A percentile compares a stretch with the other conserved stretches of the same genome.
These are phyloP conservation scores for Trichosanthes truncata DNA, from an alignment of 306 rosid species.

Conservation along the genomic window DNA sequence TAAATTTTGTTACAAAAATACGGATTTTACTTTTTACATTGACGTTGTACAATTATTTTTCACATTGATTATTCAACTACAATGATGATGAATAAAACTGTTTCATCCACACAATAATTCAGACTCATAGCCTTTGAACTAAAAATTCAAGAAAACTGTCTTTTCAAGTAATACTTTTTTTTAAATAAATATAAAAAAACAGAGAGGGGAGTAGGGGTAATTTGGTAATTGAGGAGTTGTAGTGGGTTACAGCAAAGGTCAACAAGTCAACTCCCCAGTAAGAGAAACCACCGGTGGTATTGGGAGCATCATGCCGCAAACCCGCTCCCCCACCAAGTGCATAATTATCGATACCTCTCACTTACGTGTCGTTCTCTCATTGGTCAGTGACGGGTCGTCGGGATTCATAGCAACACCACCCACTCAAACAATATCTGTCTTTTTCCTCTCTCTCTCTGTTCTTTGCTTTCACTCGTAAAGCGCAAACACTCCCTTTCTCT, in stretches of 20 bases:
- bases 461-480: background rate
- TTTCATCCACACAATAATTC: background rate
- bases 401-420: conserved; percentile 76
- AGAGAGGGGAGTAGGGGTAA: background rate
- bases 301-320: conserved; percentile 16
- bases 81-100: background rate
- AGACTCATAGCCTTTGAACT: background rate
- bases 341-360: conserved; percentile 30
- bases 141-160: background rate
- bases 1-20: background rate
- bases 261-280: conserved; percentile 14
- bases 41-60: background rate
- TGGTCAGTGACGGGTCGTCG: conserved; percentile 42
- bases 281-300: conserved; percentile 38
- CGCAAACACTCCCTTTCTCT: conserved; percentile 12
- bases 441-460: conserved; percentile 26
- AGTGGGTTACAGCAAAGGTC: conserved; percentile 4
- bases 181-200: background rate
- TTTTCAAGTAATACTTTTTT: background rate
- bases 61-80: background rate
- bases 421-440: conserved; percentile 53
- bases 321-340: conserved; percentile 18
- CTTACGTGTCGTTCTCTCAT: conserved; percentile 46
- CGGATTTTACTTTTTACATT: background rate
- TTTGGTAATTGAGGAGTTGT: background rate